Conservation (phyloP, 768 basidiomycete species). For the Rhodotorula graminis region DNA sequence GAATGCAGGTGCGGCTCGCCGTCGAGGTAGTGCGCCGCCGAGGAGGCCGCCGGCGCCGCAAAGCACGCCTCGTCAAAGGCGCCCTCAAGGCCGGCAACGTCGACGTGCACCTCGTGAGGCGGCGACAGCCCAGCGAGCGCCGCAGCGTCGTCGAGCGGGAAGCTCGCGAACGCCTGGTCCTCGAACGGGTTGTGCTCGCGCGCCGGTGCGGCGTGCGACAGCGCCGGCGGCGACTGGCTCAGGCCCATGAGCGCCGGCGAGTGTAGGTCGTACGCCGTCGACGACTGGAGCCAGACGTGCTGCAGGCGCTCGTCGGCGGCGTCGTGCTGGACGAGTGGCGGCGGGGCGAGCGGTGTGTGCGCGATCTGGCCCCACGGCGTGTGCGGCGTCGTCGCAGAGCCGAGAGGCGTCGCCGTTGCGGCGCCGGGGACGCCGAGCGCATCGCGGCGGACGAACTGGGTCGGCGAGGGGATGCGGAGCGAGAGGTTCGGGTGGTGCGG, state of each 20-base stretch:
- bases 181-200: neutral
- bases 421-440: neutral
- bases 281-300: slow-evolving; percentile 31
- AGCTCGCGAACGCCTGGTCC: too few species aligned
- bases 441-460: slow-evolving; percentile 4
- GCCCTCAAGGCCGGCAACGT: too few species aligned
- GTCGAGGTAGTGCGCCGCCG: too few species aligned
- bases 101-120: neutral
- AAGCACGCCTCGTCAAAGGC: neutral
- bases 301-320: slow-evolving; percentile 32
- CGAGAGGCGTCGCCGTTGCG: neutral
- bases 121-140: neutral
- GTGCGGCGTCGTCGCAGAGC: neutral
- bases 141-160: neutral
- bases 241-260: slow-evolving; percentile 37
- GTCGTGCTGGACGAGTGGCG: slow-evolving; percentile 21
- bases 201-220: neutral
- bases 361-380: slow-evolving; percentile 33
- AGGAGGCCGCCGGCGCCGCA: neutral
- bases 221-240: neutral
- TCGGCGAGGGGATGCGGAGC: slow-evolving; percentile 35
- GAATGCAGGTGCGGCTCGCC: too few species aligned
- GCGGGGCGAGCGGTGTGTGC: slow-evolving; percentile 40
- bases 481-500: slow-evolving; percentile 31
- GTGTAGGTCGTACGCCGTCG: slow-evolving; percentile 32